These are phyloP conservation scores for Wickerhamomyces queroliae DNA, from an alignment of 805 yeast species.

Conservation along the genomic window DNA sequence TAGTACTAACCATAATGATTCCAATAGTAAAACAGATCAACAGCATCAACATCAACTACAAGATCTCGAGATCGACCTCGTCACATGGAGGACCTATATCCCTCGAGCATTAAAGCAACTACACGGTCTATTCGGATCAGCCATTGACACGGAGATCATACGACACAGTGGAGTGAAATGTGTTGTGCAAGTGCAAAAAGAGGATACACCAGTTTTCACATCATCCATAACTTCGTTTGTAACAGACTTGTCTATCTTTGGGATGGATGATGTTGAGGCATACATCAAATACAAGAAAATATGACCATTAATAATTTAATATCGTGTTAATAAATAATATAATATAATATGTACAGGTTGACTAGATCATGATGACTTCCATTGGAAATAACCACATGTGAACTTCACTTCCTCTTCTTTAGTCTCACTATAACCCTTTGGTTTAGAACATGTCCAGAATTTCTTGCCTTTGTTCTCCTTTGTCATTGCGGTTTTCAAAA, in stretches of 20 bases:
- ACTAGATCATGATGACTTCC: constrained; percentile 28
- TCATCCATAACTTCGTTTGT: constrained; percentile 27
- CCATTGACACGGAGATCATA: constrained; percentile 28
- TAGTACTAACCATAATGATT: background rate
- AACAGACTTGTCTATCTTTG: constrained; percentile 21
- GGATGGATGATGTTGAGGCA: constrained; percentile 21
- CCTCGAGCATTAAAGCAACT: constrained; percentile 27
- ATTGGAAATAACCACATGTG: constrained; percentile 50
- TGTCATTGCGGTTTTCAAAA: constrained; percentile 39
- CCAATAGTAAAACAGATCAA: background rate
- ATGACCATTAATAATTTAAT: no score
- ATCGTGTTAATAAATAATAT: no score
- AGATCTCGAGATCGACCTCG: constrained; percentile 21
- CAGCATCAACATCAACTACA: background rate
- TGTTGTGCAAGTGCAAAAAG: constrained; percentile 21
- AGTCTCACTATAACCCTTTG: constrained; percentile 21
- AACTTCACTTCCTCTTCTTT: constrained; percentile 21
- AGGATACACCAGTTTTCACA: constrained; percentile 23
- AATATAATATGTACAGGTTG: no score
- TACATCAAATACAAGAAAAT: constrained; percentile 6
- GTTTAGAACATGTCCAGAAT: constrained; percentile 48
- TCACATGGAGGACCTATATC: constrained; percentile 34
- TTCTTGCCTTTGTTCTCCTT: constrained; percentile 39
- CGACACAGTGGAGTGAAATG: constrained; percentile 19
- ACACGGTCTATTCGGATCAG: constrained; percentile 37